Evolutionary conservation across 768 basidiomycete genomes (phyloP).

Genomic region (Tulasnella sp.): DNA sequence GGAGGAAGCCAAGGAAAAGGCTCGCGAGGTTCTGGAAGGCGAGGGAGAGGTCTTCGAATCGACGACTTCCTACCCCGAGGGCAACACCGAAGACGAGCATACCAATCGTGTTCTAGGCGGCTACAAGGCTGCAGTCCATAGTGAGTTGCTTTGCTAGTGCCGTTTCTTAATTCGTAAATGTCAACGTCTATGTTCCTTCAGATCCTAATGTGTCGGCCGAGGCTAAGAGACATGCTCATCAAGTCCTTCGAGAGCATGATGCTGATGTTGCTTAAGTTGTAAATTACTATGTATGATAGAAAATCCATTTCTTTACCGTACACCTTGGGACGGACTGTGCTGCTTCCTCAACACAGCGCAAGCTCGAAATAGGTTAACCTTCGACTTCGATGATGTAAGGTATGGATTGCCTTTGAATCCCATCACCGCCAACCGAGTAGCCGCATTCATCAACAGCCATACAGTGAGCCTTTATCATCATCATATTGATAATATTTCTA

Average conservation of each 20-base stretch:
- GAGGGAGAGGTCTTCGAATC: neutral
- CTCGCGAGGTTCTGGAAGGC: neutral
- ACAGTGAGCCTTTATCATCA: too few species aligned
- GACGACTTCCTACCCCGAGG: neutral
- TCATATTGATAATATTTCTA: too few species aligned
- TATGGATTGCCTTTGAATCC: too few species aligned
- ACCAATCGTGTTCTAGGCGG: neutral
- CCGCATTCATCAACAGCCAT: too few species aligned
- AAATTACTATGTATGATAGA: neutral
- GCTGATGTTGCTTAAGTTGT: neutral
- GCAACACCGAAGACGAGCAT: neutral
- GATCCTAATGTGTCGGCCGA: neutral
- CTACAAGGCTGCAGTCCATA: neutral
- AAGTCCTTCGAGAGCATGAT: neutral
- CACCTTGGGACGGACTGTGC: neutral
- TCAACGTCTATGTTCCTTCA: neutral
- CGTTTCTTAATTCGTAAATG: neutral
- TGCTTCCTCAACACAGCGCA: too few species aligned
- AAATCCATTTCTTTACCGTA: neutral
- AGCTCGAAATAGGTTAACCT: too few species aligned
- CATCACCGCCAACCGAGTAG: too few species aligned
- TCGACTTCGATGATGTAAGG: too few species aligned
- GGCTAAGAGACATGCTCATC: constrained; percentile 1
- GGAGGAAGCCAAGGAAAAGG: neutral
- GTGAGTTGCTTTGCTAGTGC: neutral